Evolutionary conservation across 768 basidiomycete species (phyloP).

Genomic region (Pleurotus eryngii): DNA sequence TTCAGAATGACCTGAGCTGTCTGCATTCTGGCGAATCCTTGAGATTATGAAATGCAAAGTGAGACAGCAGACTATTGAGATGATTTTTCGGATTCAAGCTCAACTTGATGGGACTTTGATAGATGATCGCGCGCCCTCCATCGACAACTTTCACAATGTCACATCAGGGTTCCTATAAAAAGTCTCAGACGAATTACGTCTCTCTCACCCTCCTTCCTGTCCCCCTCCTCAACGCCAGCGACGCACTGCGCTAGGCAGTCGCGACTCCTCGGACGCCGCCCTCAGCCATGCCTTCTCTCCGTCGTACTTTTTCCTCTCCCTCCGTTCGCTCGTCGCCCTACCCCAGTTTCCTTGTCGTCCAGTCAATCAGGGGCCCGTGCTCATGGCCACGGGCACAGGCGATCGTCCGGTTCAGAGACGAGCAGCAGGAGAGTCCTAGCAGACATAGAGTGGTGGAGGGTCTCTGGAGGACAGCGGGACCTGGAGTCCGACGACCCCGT

Average conservation of each 20-base stretch:
- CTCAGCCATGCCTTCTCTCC: conserved; percentile 65
- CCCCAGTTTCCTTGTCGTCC: conserved; percentile 35
- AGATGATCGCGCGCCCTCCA: background rate
- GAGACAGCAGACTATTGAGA: too few relatives aligned
- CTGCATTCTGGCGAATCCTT: too few relatives aligned
- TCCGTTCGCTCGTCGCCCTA: conserved; percentile 71
- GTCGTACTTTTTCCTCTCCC: conserved; percentile 71
- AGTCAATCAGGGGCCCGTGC: conserved; percentile 21
- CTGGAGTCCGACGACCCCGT: conserved; percentile 36
- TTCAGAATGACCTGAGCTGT: too few relatives aligned
- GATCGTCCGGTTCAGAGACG: conserved; percentile 68
- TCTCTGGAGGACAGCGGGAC: conserved; percentile 67
- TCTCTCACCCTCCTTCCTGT: conserved; percentile 33
- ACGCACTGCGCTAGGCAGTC: conserved; percentile 53
- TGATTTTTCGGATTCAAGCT: background rate
- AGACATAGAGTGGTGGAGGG: conserved; percentile 88
- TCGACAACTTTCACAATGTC: conserved; percentile 6
- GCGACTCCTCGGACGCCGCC: conserved; percentile 26
- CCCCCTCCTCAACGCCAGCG: conserved; percentile 18
- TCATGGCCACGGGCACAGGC: conserved; percentile 47
- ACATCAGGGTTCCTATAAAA: conserved; percentile 7
- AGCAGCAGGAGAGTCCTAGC: conserved; percentile 68
- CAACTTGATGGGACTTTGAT: background rate
- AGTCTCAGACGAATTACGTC: background rate
- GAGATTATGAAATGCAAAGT: too few relatives aligned